phyloP scores from a whole-genome alignment of 192 early-diverging fungal genomes.

The Thoreauomyces humboldtii region DNA sequence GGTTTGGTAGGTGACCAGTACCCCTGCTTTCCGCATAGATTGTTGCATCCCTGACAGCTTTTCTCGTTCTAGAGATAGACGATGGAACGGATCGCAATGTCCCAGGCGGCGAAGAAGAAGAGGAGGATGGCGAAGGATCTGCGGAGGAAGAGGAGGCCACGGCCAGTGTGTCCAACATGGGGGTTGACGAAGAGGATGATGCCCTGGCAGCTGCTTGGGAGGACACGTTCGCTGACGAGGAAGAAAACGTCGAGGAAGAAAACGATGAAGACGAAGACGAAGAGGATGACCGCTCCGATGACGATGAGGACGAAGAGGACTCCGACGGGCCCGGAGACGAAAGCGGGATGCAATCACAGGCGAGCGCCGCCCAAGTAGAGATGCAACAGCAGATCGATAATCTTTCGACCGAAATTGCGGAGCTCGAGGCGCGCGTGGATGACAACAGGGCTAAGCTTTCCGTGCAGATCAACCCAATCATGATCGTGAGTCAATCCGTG shows the following conservation, averaged over 20 bases:
- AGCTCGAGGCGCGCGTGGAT: conserved; percentile 56
- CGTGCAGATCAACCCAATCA: conserved; percentile 66
- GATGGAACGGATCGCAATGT: conserved; percentile 34
- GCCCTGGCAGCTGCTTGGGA: conserved; percentile 41
- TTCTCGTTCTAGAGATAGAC: conserved; percentile 34
- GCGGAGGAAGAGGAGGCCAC: conserved; percentile 36
- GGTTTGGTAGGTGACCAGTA: conserved; percentile 62
- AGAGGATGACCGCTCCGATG: conserved; percentile 37
- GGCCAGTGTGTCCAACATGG: conserved; percentile 14
- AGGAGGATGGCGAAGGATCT: conserved; percentile 36
- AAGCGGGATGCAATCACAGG: conserved; percentile 25
- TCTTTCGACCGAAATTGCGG: conserved; percentile 63
- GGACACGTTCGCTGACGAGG: conserved; percentile 51
- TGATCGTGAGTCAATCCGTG: conserved; percentile 54
- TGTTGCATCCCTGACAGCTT: conserved; percentile 29
- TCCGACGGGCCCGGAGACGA: conserved; percentile 27
- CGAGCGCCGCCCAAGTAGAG: conserved; percentile 12
- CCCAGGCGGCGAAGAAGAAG: conserved; percentile 34
- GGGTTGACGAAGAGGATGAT: conserved; percentile 50
- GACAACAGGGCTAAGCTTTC: conserved; percentile 53
- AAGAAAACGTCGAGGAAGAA: conserved; percentile 51
- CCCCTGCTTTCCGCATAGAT: too few relatives aligned
- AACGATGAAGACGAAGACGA: conserved; percentile 49
- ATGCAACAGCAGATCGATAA: conserved; percentile 29
- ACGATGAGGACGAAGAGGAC: conserved; percentile 22